Evolutionary conservation across 805 yeast species (phyloP).

Genomic region (Barnettozyma sucrosica): DNA sequence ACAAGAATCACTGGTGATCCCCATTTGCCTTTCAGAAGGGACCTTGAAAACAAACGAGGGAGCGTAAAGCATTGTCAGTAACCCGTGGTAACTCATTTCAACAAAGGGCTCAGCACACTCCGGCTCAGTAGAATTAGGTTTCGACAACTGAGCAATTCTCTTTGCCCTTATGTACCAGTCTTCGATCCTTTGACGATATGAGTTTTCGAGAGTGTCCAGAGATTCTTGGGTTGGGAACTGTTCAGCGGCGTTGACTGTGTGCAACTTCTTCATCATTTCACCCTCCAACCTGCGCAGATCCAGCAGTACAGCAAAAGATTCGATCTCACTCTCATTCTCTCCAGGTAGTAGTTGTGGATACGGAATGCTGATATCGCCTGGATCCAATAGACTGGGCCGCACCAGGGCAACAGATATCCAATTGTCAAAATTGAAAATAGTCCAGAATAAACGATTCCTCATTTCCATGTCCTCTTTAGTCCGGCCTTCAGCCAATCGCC

Average conservation of each 20-base stretch:
- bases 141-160: not conserved
- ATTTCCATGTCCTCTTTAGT: conserved; percentile 22
- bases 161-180: conserved; percentile 27
- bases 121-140: conserved; percentile 1
- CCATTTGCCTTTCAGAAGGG: conserved; percentile 35
- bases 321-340: conserved; percentile 37
- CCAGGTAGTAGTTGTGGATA: conserved; percentile 34
- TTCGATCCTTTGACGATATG: conserved; percentile 26
- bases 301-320: conserved; percentile 37
- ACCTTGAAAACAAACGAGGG: conserved; percentile 42
- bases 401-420: conserved; percentile 44
- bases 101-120: conserved; percentile 27
- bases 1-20: conserved; percentile 37
- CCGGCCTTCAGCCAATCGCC: conserved; percentile 4
- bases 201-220: conserved; percentile 2
- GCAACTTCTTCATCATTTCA: conserved; percentile 38
- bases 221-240: conserved; percentile 8
- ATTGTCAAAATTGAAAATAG: conserved; percentile 36
- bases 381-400: conserved; percentile 42
- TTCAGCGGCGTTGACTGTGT: conserved; percentile 37
- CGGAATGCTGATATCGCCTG: conserved; percentile 44
- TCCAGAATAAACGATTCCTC: conserved; percentile 42
- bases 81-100: conserved; percentile 37
- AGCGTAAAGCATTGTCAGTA: conserved; percentile 39
- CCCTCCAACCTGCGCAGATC: conserved; percentile 43